Evolutionary conservation across 129 eudicot species (phyloP), one percentile per base, ranked within the genome.

Genomic region (Pulicaria dysenterica): DNA sequence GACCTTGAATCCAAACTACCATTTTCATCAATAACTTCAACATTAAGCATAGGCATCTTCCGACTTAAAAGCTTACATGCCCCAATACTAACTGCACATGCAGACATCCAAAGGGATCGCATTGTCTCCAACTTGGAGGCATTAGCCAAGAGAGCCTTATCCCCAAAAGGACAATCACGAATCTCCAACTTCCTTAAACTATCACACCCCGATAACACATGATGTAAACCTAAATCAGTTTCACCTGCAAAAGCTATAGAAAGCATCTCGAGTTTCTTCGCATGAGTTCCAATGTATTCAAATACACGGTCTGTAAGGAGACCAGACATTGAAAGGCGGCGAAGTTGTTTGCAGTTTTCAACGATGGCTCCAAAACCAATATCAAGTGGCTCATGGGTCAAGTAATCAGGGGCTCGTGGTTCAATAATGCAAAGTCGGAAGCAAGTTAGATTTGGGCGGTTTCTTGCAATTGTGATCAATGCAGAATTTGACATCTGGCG

Each of bases 231-330:
- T 85, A 84, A 61, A 80, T 92, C 96, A 79, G 84, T 83, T 13
- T 92, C 78, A 17, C 97, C 97, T 3, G 96, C 97, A 79, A 92
- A 92, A 6, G 97, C 97, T 50, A 92, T 64, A 14, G 97, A 92
- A 31, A 92, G 89, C 97, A 86, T 92, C 79, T 88, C 97, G 19
- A 92, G 68, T 55, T 81, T 88, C 73, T 84, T 88, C 39, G 82
- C 97, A 2, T 80, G 86, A 61, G 78, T 76, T 68, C 95, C 97
- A 8, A 91, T 88, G 69, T 79, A 84, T 74, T 88, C 83, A 31
- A 91, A 91, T 15, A 91, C 90, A 0, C 82, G 79, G 51, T 91
- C 95, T 6, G 97, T 88, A 34, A 91, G 84, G 34, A 88, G 88
- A 54, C 95, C 97, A 3, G 92, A 81, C 6, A 91, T 8, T 15